Conservation (phyloP, 805 yeast species). For the Candida chauliodis region DNA sequence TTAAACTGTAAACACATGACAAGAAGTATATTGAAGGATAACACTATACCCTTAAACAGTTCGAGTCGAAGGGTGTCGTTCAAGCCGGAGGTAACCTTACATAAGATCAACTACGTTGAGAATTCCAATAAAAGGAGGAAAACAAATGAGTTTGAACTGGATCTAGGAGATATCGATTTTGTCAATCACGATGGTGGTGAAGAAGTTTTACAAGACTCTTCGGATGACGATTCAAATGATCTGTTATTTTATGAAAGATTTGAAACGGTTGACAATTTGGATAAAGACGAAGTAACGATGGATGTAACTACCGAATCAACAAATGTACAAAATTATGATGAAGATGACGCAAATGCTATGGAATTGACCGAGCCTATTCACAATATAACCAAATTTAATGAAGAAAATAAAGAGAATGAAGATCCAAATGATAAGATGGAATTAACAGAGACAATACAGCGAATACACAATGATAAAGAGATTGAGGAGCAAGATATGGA, state of each 20-base stretch:
- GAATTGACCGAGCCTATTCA: constrained; percentile 17
- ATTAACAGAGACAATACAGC: constrained; percentile 4
- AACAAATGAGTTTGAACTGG: constrained; percentile 13
- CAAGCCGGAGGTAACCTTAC: constrained; percentile 71
- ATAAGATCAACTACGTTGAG: constrained; percentile 45
- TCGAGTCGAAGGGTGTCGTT: constrained; percentile 62
- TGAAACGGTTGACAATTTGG: constrained; percentile 18
- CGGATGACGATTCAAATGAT: constrained; percentile 20
- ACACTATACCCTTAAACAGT: constrained; percentile 18
- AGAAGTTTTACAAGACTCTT: constrained; percentile 21
- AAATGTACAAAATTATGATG: neutral
- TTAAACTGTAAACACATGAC: constrained; percentile 2
- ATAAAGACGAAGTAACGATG: constrained; percentile 14
- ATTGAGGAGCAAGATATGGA: neutral
- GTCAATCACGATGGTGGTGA: neutral
- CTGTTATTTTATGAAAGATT: constrained; percentile 1
- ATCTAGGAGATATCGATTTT: neutral
- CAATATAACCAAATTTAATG: neutral
- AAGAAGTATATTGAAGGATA: constrained; percentile 23
- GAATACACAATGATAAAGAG: neutral
- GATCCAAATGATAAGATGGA: constrained; percentile 1
- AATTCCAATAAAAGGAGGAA: constrained; percentile 18
- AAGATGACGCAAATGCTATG: constrained; percentile 16
- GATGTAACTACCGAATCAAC: constrained; percentile 14
- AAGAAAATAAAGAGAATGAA: constrained; percentile 1